Conservation (phyloP, 1,139 yeast genomes). For the Pichia sp. region DNA sequence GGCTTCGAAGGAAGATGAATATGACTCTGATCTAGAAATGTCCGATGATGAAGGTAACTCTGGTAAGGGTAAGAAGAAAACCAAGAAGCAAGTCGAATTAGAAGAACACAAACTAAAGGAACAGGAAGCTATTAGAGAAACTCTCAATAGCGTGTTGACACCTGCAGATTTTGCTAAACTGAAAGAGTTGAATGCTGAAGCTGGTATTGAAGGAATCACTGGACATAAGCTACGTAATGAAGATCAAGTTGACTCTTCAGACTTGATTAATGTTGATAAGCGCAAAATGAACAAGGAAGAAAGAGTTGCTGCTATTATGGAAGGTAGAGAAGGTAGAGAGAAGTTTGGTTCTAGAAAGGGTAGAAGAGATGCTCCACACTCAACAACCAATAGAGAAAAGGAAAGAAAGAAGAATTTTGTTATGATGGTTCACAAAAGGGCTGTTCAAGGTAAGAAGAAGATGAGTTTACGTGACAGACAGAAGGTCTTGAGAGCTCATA, state of each 20-base stretch:
- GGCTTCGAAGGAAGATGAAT: constrained; percentile 29
- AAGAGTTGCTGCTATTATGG: constrained; percentile 77
- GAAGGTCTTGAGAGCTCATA: constrained; percentile 77
- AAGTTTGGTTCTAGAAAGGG: constrained; percentile 87
- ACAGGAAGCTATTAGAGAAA: constrained; percentile 50
- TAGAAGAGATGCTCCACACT: constrained; percentile 67
- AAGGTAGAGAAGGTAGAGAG: constrained; percentile 91
- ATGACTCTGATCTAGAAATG: constrained; percentile 42
- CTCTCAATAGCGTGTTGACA: constrained; percentile 76
- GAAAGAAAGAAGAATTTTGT: constrained; percentile 97
- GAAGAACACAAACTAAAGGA: constrained; percentile 30
- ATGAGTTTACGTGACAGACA: constrained; percentile 88
- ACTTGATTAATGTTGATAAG: constrained; percentile 78
- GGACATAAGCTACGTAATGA: constrained; percentile 52
- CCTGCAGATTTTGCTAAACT: constrained; percentile 97
- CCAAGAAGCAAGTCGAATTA: constrained; percentile 32
- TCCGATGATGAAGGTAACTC: constrained; percentile 38
- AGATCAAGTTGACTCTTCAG: constrained; percentile 75
- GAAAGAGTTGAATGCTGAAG: constrained; percentile 77
- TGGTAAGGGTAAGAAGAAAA: constrained; percentile 26
- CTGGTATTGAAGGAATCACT: constrained; percentile 75
- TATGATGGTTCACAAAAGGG: constrained; percentile 94
- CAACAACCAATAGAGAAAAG: constrained; percentile 94
- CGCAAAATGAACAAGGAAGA: constrained; percentile 88
- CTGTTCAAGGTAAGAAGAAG: constrained; percentile 91